These are phyloP conservation scores for Barnettozyma californica DNA, from an alignment of 805 yeast genomes.

Conservation along the genomic window DNA sequence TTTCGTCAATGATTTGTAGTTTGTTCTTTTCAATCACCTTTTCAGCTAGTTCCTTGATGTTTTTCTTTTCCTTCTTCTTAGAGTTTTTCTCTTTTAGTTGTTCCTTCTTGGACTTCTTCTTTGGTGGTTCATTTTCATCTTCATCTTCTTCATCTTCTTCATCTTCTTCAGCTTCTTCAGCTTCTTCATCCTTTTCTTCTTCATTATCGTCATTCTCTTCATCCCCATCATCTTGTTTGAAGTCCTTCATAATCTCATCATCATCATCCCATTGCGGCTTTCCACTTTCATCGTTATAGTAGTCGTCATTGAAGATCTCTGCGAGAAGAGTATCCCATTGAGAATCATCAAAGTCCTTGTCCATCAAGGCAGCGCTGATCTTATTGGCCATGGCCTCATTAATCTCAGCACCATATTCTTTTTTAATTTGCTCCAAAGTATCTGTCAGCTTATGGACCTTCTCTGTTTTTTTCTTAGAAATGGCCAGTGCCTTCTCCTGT, in stretches of 20 bases:
- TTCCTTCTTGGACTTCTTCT: conserved; percentile 45
- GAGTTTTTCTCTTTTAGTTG: conserved; percentile 51
- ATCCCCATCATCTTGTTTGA: conserved; percentile 33
- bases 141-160: conserved; percentile 39
- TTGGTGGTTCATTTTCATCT: conserved; percentile 28
- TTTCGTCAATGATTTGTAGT: conserved; percentile 59
- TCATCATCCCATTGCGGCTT: conserved; percentile 69
- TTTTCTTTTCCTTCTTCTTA: conserved; percentile 56
- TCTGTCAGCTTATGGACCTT: conserved; percentile 77
- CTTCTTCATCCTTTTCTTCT: conserved; percentile 30
- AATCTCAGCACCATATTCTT: conserved; percentile 39
- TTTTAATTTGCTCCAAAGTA: conserved; percentile 40
- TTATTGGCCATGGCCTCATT: conserved; percentile 58
- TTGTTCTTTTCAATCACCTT: conserved; percentile 73
- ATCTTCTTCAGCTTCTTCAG: conserved; percentile 23
- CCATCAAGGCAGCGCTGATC: conserved; percentile 70
- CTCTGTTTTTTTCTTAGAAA: conserved; percentile 66
- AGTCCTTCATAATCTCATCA: conserved; percentile 45
- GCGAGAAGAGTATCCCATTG: conserved; percentile 90
- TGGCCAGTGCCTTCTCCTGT: conserved; percentile 49
- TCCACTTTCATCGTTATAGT: conserved; percentile 49
- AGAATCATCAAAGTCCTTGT: conserved; percentile 82
- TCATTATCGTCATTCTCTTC: conserved; percentile 29
- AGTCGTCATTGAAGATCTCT: conserved; percentile 81
- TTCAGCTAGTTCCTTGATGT: conserved; percentile 63